These are phyloP conservation scores for Naumovozyma baii DNA, from an alignment of 805 yeast species.

Conservation along the genomic window DNA sequence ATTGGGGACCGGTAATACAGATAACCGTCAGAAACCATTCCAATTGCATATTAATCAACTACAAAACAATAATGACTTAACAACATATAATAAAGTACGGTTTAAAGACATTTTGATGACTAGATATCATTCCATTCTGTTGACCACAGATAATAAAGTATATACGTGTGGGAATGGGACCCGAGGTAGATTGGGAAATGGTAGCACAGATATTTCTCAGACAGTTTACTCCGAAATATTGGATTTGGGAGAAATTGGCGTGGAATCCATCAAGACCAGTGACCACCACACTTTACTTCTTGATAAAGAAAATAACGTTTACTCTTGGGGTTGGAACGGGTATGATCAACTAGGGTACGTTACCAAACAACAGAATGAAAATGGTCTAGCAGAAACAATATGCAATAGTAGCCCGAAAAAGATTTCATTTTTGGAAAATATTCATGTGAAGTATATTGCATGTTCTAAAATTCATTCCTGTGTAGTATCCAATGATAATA, in stretches of 20 bases:
- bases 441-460: constrained; percentile 36
- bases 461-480: constrained; percentile 62
- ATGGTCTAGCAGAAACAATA: constrained; percentile 19
- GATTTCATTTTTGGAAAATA: constrained; percentile 14
- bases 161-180: constrained; percentile 59
- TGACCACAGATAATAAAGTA: constrained; percentile 46
- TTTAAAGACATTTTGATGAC: constrained; percentile 44
- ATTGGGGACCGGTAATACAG: constrained; percentile 58
- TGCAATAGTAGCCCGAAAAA: constrained; percentile 21
- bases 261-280: constrained; percentile 39
- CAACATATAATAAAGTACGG: constrained; percentile 28
- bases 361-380: constrained; percentile 25
- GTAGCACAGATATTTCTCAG: constrained; percentile 29
- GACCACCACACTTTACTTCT: constrained; percentile 61
- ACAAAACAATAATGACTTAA: constrained; percentile 3
- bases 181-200: constrained; percentile 64
- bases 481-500: constrained; percentile 42
- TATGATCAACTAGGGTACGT: constrained; percentile 57
- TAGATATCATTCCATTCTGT: constrained; percentile 53
- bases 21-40: constrained; percentile 38
- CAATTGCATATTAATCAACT: constrained; percentile 30
- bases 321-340: constrained; percentile 71
- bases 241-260: constrained; percentile 29
- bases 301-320: constrained; percentile 44
- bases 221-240: constrained; percentile 38